Evolutionary conservation across 768 basidiomycete genomes (phyloP).

Genomic region (Leucocoprinus birnbaumii): DNA sequence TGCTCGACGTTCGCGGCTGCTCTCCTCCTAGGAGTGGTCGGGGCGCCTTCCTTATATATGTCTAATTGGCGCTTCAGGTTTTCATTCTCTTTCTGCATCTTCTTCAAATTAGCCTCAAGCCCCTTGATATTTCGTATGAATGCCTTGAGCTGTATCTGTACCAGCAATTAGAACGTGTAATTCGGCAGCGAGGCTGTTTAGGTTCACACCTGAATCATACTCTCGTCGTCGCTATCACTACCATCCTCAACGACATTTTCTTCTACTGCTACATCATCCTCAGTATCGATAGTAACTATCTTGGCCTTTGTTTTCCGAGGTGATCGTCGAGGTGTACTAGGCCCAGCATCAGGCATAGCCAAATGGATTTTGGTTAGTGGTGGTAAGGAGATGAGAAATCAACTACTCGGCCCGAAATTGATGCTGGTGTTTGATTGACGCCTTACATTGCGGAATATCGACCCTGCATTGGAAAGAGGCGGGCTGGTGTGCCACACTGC

Average conservation of each 20-base stretch:
- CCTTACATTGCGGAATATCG: neutral
- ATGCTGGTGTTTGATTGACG: neutral
- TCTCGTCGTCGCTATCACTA: neutral
- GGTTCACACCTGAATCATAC: slow-evolving; percentile 2
- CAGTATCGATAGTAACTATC: neutral
- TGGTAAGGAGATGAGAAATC: neutral
- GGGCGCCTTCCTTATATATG: slow-evolving; percentile 2
- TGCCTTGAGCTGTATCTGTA: neutral
- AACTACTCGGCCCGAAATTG: neutral
- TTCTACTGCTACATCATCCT: neutral
- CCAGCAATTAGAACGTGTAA: no score
- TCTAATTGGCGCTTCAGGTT: slow-evolving; percentile 14
- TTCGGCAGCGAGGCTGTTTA: no score
- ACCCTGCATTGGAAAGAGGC: no score
- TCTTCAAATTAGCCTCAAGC: slow-evolving; percentile 14
- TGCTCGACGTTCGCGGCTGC: slow-evolving; percentile 3
- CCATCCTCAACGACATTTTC: neutral
- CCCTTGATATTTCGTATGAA: neutral
- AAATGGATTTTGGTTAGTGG: neutral
- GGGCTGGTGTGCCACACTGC: no score
- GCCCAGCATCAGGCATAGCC: neutral
- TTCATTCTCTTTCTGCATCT: slow-evolving; percentile 17
- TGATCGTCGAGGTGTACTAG: neutral
- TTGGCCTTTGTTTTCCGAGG: neutral
- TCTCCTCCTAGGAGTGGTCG: slow-evolving; percentile 4